Base-by-base conservation (phyloP, 768 basidiomycete genomes). In the Dacryopinax primogenitus region DNA sequence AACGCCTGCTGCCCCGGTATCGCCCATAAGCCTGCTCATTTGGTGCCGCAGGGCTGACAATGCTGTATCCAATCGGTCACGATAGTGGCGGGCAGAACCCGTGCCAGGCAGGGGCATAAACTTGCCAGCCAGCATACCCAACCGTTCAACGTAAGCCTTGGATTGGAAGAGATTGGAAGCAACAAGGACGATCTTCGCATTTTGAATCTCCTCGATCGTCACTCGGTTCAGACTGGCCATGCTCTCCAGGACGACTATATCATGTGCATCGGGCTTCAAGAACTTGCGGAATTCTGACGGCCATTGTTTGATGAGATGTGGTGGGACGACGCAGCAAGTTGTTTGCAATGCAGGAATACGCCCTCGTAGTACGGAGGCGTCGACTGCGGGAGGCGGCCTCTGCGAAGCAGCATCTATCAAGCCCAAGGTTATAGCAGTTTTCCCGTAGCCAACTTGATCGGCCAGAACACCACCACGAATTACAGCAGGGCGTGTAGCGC, bases 361-460 rank as follows among this genome's bases (percentile, higher is more conserved):
- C 63, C 90, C 87, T n/a, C 71, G 72, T 66, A 63, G 3, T 36
- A 23, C 30, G 0, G 65, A 62, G 63, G 78, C 73, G 33, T 76
- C 73, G 3, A 65, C 33, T 58, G 66, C 65, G 34, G 70, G 58
- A 33, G 73, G 73, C 21, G 32, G 13, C 3, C 71, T 69, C 23
- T 26, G 41, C 21, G 44, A 58, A 26, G 44, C 23, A 3, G 67
- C 65, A 12, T 92, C 88, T 67, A 96, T 87, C 66, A 97, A 80
- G 21, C 87, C 93, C 32, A 97, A 81, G 1, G 91, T 92, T 68
- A 96, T 94, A 23, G 92, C 93, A 0, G 94, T 97, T 77, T 97
- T 97, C 18, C 94, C 94, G 71, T 97, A 97, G 62, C 94, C 94
- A 67, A 97, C 94, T 77, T 94, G 88, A 71, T 97, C 94, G 13